Conservation (phyloP, 305 asterid species). For the Withania somnifera region DNA sequence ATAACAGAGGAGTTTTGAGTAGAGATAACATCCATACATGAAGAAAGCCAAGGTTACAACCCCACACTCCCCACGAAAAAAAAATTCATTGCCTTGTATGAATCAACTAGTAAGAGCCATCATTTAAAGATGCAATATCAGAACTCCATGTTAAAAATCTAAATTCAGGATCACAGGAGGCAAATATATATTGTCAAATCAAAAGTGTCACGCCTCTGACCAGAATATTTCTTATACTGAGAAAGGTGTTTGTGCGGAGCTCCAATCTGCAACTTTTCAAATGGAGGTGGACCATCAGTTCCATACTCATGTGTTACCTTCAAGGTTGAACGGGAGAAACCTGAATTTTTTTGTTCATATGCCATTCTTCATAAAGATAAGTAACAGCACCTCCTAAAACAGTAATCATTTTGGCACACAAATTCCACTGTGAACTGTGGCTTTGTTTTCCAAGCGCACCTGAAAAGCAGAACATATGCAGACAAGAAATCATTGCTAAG, state of each 20-base stretch:
- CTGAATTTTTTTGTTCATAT: conserved; percentile 64
- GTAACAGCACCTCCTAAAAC: conserved; percentile 71
- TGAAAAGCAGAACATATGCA: conserved; percentile 27
- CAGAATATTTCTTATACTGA: conserved; percentile 14
- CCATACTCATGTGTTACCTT: conserved; percentile 40
- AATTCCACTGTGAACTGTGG: conserved; percentile 43
- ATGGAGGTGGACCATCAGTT: conserved; percentile 58
- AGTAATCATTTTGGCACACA: conserved; percentile 42
- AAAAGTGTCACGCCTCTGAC: conserved; percentile 11
- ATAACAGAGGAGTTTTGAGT: conserved; percentile 3
- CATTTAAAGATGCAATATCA: neutral
- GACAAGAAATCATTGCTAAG: neutral
- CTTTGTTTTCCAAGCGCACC: conserved; percentile 58
- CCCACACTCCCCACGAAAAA: neutral
- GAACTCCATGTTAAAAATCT: neutral
- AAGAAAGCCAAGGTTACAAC: neutral
- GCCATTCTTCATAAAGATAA: conserved; percentile 82
- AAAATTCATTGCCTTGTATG: neutral
- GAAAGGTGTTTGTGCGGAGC: conserved; percentile 21
- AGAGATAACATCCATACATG: neutral
- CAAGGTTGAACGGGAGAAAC: conserved; percentile 41
- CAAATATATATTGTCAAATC: neutral
- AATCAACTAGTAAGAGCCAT: neutral
- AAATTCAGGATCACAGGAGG: neutral
- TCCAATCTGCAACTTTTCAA: conserved; percentile 62